Evolutionary conservation across 2,329 filamentous ascomycete genomes (phyloP).

Genomic region (Sporothrix humicola): DNA sequence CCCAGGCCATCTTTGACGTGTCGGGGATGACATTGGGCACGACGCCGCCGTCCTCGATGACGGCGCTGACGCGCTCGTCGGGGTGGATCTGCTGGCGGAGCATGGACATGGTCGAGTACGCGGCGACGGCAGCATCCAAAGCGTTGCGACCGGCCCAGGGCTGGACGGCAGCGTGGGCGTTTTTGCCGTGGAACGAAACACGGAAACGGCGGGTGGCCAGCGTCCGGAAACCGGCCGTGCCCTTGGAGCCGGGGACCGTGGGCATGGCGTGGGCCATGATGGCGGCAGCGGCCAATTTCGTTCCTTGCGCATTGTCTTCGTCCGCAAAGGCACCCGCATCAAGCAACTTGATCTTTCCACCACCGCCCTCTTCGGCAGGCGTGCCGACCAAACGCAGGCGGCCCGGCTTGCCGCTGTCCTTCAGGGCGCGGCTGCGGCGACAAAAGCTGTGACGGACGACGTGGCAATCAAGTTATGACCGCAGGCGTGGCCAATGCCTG

Average conservation of each 20-base stretch:
- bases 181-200: slow-evolving; percentile 49
- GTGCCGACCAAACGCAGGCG: slow-evolving; percentile 48
- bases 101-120: slow-evolving; percentile 49
- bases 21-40: slow-evolving; percentile 48
- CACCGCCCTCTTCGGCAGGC: slow-evolving; percentile 51
- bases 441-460: slow-evolving; percentile 45
- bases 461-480: slow-evolving; percentile 53
- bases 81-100: slow-evolving; percentile 56
- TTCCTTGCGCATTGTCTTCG: slow-evolving; percentile 39
- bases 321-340: slow-evolving; percentile 47
- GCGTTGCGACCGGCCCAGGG: slow-evolving; percentile 57
- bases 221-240: slow-evolving; percentile 27
- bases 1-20: slow-evolving; percentile 51
- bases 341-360: slow-evolving; percentile 54
- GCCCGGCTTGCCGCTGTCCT: slow-evolving; percentile 37
- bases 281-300: neutral
- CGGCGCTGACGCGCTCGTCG: slow-evolving; percentile 56
- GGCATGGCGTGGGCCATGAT: slow-evolving; percentile 34
- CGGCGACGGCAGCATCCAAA: slow-evolving; percentile 51
- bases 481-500: slow-evolving; percentile 50
- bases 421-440: slow-evolving; percentile 44
- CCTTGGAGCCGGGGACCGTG: neutral
- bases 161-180: slow-evolving; percentile 52
- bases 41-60: slow-evolving; percentile 50
- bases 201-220: slow-evolving; percentile 39